Evolutionary conservation across 2,329 filamentous ascomycete species (phyloP).

Genomic region (Fusarium sp.): DNA sequence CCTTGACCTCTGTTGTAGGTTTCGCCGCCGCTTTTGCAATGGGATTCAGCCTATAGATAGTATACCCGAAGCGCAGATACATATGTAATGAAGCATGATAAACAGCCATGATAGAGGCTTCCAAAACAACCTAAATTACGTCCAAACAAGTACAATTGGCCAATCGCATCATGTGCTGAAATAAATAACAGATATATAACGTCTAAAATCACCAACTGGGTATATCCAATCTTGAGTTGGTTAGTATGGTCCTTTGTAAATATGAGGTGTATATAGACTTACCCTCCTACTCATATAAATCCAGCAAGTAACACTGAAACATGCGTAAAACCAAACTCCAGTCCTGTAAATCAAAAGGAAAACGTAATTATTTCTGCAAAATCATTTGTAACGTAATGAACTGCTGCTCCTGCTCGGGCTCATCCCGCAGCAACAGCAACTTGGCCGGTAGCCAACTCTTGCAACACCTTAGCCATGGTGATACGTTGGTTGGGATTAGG

Average conservation of each 20-base stretch:
- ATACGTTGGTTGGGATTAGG: conserved; percentile 65
- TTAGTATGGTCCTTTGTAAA: conserved; percentile 15
- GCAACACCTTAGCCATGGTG: conserved; percentile 64
- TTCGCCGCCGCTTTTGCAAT: conserved; percentile 55
- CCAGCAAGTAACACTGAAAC: conserved; percentile 16
- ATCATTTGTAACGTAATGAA: conserved; percentile 8
- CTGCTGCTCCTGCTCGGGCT: conserved; percentile 1
- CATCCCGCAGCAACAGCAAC: conserved; percentile 21
- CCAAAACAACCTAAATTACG: conserved; percentile 33
- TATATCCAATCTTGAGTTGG: conserved; percentile 42
- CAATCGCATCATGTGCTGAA: background rate
- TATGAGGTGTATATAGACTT: conserved; percentile 9
- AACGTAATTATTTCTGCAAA: conserved; percentile 14
- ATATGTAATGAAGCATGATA: conserved; percentile 11
- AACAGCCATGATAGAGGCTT: conserved; percentile 16
- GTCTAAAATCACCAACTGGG: conserved; percentile 31
- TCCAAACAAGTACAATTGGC: conserved; percentile 6
- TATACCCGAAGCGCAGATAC: conserved; percentile 1
- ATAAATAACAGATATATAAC: conserved; percentile 2
- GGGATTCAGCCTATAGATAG: conserved; percentile 51
- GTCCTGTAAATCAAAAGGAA: conserved; percentile 26
- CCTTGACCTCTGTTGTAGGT: conserved; percentile 53
- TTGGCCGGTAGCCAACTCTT: conserved; percentile 55
- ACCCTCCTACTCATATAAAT: conserved; percentile 37
- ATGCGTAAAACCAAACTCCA: conserved; percentile 26